phyloP scores from a whole-genome alignment of 331 rosid genomes.

The Cydonia oblonga region DNA sequence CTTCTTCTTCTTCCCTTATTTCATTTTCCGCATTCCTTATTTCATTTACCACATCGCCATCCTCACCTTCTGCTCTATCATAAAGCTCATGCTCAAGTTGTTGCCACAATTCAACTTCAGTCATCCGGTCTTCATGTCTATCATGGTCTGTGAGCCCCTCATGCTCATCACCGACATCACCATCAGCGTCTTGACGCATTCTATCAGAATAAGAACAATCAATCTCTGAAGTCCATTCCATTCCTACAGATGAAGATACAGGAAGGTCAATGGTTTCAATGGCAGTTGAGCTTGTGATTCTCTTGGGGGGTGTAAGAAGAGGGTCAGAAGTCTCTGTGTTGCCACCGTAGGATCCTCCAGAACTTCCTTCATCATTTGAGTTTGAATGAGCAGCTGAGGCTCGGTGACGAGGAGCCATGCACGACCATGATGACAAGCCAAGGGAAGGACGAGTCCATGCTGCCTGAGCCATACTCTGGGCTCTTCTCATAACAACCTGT shows the following conservation, averaged over 20 bases:
- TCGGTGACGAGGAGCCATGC: slow-evolving; percentile 83
- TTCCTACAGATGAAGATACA: slow-evolving; percentile 45
- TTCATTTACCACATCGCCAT: slow-evolving; percentile 51
- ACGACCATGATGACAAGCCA: slow-evolving; percentile 70
- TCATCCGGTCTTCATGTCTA: slow-evolving; percentile 45
- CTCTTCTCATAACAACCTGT: slow-evolving; percentile 90
- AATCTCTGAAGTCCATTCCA: slow-evolving; percentile 62
- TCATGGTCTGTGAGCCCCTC: slow-evolving; percentile 32
- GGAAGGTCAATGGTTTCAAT: slow-evolving; percentile 40
- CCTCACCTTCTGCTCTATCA: slow-evolving; percentile 39
- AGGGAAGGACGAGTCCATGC: slow-evolving; percentile 87
- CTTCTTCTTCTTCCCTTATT: slow-evolving; percentile 70
- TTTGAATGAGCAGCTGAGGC: slow-evolving; percentile 27
- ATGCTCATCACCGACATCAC: slow-evolving; percentile 20
- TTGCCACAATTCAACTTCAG: slow-evolving; percentile 84
- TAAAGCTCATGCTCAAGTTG: slow-evolving; percentile 80
- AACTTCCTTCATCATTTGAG: slow-evolving; percentile 28
- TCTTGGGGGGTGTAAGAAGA: slow-evolving; percentile 35
- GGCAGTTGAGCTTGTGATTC: slow-evolving; percentile 20
- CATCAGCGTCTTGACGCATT: slow-evolving; percentile 17
- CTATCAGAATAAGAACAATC: slow-evolving; percentile 38
- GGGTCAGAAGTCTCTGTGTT: slow-evolving; percentile 31
- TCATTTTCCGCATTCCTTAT: slow-evolving; percentile 40
- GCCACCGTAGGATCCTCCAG: slow-evolving; percentile 21
- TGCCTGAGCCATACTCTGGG: slow-evolving; percentile 91